Percentiles rank a stretch among this genome's conserved stretches.
These are phyloP conservation scores for Astraeus odoratus DNA, from an alignment of 768 basidiomycete genomes.

Conservation along the genomic window DNA sequence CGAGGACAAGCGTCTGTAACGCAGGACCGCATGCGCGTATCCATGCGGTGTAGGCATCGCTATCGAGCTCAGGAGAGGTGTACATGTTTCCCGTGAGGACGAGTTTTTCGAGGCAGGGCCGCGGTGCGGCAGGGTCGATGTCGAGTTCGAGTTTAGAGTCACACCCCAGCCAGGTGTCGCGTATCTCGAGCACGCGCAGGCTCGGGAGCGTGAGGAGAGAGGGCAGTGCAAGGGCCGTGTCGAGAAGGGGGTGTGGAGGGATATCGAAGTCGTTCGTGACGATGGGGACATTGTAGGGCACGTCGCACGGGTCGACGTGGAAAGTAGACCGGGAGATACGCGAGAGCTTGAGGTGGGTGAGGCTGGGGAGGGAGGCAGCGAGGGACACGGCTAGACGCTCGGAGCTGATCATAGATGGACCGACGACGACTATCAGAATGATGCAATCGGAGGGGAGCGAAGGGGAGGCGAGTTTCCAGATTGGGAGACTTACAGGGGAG, in stretches of 20 bases:
- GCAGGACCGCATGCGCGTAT: slow-evolving; percentile 16
- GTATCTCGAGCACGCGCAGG: slow-evolving; percentile 55
- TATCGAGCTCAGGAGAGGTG: slow-evolving; percentile 9
- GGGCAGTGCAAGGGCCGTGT: slow-evolving; percentile 54
- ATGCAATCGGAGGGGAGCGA: too few species aligned
- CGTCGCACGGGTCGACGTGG: slow-evolving; percentile 48
- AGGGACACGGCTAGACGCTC: slow-evolving; percentile 67
- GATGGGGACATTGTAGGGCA: slow-evolving; percentile 43
- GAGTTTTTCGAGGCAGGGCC: slow-evolving; percentile 12
- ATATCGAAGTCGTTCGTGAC: slow-evolving; percentile 57
- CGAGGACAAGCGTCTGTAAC: slow-evolving; percentile 15
- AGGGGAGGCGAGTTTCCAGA: not conserved
- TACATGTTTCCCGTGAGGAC: slow-evolving; percentile 28
- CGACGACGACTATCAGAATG: slow-evolving; percentile 1
- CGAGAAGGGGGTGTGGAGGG: slow-evolving; percentile 47
- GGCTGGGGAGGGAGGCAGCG: slow-evolving; percentile 49
- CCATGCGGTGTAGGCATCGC: slow-evolving; percentile 21
- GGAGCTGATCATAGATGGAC: slow-evolving; percentile 19
- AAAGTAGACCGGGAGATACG: slow-evolving; percentile 59
- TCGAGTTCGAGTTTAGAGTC: slow-evolving; percentile 15
- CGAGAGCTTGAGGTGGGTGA: slow-evolving; percentile 51
- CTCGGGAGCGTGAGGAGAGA: slow-evolving; percentile 58
- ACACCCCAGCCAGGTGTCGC: slow-evolving; percentile 62
- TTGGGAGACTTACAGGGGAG: slow-evolving; percentile 31
- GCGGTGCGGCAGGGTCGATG: slow-evolving; percentile 1